Base-by-base conservation (phyloP, 345 rosid species). In the Crucihimalaya himalaica region DNA sequence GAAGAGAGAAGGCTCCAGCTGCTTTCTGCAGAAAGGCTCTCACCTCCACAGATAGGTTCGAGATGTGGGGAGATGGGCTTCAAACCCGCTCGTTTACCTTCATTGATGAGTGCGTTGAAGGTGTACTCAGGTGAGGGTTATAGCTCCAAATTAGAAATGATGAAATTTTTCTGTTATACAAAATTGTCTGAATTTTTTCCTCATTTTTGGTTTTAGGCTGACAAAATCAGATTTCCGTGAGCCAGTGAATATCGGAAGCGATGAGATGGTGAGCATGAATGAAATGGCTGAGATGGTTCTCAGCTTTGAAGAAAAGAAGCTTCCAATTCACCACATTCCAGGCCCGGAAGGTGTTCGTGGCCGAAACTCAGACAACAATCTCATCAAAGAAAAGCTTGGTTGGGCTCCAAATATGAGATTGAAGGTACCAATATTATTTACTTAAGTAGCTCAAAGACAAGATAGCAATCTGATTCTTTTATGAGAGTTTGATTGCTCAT, bases 41-140 rank as follows among this genome's bases (percentile, higher is more conserved):
- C n/a, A 96, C 98, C 14, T 82, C 99, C 19, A 77, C 74, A 0
- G 97, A 90, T 75, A 92, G 83, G 83, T 96, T 96, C 34, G 99
- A 92, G 94, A 92, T 96, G 97, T 96, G 99, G 99, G 99, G 99
- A 73, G 99, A 96, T 56, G 99, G 99, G 58, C 86, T 85, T 68
- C 99, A 92, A 35, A 96, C 98, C 53, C 92, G 98, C 48, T 95
- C 98, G 13, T 96, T 96, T 79, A 96, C 99, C 75, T 96, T 96
- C 86, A 96, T 92, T 15, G 99, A 96, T 86, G 99, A 96, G 75
- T 92, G 99, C 6, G 97, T 96, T 11, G 99, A 96, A 80, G 98
- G 99, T 71, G 98, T 96, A 7, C 94, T 92, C 55, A 86, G 99
- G 98, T 92, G 77, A 79, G 68, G 39, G 6, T 70, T 46, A 39